Base-by-base conservation (phyloP, 2,329 filamentous ascomycete species). In the Trichoderma semiorbis region DNA sequence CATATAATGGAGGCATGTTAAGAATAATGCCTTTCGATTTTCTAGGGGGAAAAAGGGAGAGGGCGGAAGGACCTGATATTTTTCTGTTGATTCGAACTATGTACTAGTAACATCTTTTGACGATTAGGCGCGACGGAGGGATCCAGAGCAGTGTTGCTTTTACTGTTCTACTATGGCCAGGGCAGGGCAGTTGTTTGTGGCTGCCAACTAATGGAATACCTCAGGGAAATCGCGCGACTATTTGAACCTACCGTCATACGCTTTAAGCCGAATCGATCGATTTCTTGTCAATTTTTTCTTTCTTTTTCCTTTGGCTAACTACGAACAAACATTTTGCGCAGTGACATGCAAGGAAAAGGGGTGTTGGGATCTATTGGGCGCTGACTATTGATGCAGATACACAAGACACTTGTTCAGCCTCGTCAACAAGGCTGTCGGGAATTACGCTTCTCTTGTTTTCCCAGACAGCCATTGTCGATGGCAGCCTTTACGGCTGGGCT, bases 61-160 rank as follows among this genome's bases (percentile, higher is more conserved):
- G 39, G 57, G 57, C 57, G 18, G 57, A 39, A 58, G 55, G 32
- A 43, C 7, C 16, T 36, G 4, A 24, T n/a, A 4, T 21, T 57
- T 68, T 18, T 1, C 36, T 47, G 32, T 61, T 72, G 34, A 21
- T 61, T 43, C 21, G 60, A 58, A 58, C 72, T 55, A 72, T 77
- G 75, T 78, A 78, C 65, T 74, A 36, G 58, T 76, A 77, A 77
- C 72, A 74, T 74, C 3, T 43, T 65, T 70, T 75, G 63, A 78
- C 72, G 76, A 76, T 30, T n/a, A 64, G 57, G 26, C 34, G 30
- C 34, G 24, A 67, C 43, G 32, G 43, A 39, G 21, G 47, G 39
- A 60, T 24, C 28, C n/a, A 62, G 39, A 60, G 62, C 55, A 30
- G 30, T 71, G 53, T n/a, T 43, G 36, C 6, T 39, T 43, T 43